A percentile compares a stretch with the other conserved stretches of the same genome.
These are phyloP conservation scores for Pezicula radicicola DNA, from an alignment of 2,329 filamentous ascomycete species.

Conservation along the genomic window DNA sequence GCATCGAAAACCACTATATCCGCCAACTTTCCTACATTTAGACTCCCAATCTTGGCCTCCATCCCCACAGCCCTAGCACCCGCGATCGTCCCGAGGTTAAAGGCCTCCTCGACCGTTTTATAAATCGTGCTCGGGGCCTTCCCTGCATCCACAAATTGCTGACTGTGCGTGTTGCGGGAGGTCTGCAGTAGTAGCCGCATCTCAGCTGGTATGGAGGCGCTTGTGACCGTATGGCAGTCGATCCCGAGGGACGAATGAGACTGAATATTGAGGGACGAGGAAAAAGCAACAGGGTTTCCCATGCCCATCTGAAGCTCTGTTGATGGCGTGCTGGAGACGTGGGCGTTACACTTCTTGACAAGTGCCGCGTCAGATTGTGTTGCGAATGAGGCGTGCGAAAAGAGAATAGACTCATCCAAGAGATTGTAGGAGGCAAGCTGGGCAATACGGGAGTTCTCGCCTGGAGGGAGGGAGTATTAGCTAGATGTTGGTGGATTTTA, in stretches of 20 bases:
- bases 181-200: conserved; percentile 31
- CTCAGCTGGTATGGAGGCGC: conserved; percentile 29
- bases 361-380: conserved; percentile 31
- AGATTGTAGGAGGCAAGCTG: conserved; percentile 26
- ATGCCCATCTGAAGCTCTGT: conserved; percentile 50
- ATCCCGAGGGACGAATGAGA: conserved; percentile 30
- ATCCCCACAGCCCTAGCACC: conserved; percentile 41
- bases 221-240: conserved; percentile 32
- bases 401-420: conserved; percentile 35
- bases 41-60: conserved; percentile 37
- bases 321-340: conserved; percentile 44
- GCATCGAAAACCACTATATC: conserved; percentile 47
- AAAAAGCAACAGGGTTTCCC: conserved; percentile 31
- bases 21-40: conserved; percentile 42
- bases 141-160: conserved; percentile 21
- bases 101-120: conserved; percentile 32
- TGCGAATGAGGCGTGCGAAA: conserved; percentile 36
- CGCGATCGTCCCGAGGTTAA: conserved; percentile 31
- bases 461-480: too few species aligned
- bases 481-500: too few species aligned
- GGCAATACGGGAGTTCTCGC: too few species aligned
- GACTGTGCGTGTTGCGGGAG: conserved; percentile 26
- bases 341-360: conserved; percentile 31
- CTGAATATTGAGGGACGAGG: conserved; percentile 20
- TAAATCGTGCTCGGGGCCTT: conserved; percentile 24